Evolutionary conservation across 805 yeast species (phyloP), one percentile per base, ranked within the genome.

Genomic region (Metschnikowia kunwiensis): DNA sequence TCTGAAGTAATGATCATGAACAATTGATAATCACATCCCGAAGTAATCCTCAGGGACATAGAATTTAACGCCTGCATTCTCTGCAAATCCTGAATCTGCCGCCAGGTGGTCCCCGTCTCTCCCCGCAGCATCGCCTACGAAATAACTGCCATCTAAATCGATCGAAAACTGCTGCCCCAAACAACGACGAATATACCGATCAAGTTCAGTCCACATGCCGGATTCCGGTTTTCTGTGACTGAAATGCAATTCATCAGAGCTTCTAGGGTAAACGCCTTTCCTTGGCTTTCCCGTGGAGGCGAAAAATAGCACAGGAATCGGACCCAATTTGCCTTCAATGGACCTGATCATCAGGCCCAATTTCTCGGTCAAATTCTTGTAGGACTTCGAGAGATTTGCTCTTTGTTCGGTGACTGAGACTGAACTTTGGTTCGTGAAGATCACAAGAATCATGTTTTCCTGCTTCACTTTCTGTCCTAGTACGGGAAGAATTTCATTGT

Each of bases 71-170:
- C 75, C 76, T 1, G 74, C 52, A 17, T 36, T 44, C 27, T 65
- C 45, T 0, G 97, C 96, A 68, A 89, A 89, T 37, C 42, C 54
- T 44, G 55, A 58, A 57, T 91, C 98, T 32, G 84, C 75, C 49
- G 85, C 88, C 68, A 93, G 85, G 54, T 82, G 84, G 58, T 91
- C 97, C 0, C 53, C 58, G 2, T 55, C 51, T 35, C 97, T 68
- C 1, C 97, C 98, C 5, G 96, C 97, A 0, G 97, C 97, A 63
- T 91, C 98, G 5, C 98, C 98, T n/a, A 88, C 89, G 57, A 63
- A 93, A 36, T 80, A 67, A 33, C 86, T 75, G 7, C 58, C 46
- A 0, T 54, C 60, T 32, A 54, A 32, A 48, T 78, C 79, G 2
- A 79, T 47, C 7, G 40, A 38, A 9, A 21, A 29, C 3, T 51